Base-by-base conservation (phyloP, 2,329 filamentous ascomycete genomes). In the Clonostachys rhizophaga region DNA sequence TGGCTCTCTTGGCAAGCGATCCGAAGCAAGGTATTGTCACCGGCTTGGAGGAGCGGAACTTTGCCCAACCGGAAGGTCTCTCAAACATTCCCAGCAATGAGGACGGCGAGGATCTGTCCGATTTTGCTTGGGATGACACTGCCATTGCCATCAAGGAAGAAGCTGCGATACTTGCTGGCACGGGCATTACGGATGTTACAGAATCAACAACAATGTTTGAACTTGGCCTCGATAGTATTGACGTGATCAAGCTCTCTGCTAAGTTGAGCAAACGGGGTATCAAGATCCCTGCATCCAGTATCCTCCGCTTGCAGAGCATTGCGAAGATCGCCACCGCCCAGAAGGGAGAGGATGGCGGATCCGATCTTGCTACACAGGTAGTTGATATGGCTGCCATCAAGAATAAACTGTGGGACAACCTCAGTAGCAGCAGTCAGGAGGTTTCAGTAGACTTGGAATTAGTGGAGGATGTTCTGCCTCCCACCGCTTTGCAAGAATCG, bases 201-300 rank as follows among this genome's bases (percentile, higher is more conserved):
- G 76, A 79, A 45, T 65, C 71, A 7, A 81, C 81, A 0, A 86
- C 86, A 0, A 80, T 96, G 11, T 84, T 95, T 37, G 84, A 92
- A 55, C 75, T 96, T 34, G 91, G 91, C 0, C 75, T 96, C 7
- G 92, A 96, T 69, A 96, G 91, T 58, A 95, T 96, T 49, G 91
- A 96, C 63, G 80, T 87, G 2, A 92, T 96, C 62, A 95, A 90
- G 56, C 69, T 96, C 0, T 86, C 88, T 0, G 84, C 89, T 0
- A 78, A 83, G 46, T 71, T 96, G 3, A 86, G 79, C 52, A 78
- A 75, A 41, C 65, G 67, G 5, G 78, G 76, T 0, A 68, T 94
- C 17, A 60, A 68, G 1, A 62, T 95, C 11, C 70, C 84, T 0
- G 82, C 91, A n/a, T 88, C 89, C 54, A 72, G 76, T n/a, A 84